These are phyloP conservation scores for Nyssa sinensis DNA, from an alignment of 148 eudicot species.

Conservation along the genomic window DNA sequence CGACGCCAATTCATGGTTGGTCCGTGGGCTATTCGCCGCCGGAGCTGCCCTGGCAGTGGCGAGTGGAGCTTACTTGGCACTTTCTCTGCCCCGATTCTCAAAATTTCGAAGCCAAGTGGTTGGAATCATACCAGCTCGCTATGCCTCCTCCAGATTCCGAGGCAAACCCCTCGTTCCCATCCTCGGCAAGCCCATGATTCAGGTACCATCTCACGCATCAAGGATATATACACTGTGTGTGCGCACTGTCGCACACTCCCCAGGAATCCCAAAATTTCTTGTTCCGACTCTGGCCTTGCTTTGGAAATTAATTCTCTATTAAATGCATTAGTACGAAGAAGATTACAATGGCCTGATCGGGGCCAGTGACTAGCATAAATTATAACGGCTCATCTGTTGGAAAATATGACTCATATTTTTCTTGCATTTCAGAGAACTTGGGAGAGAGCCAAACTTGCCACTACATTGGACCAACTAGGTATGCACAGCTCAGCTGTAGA, in stretches of 20 bases:
- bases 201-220: too few relatives aligned
- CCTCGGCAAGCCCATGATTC: conserved; percentile 98
- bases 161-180: conserved; percentile 86
- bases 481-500: too few relatives aligned
- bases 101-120: conserved; percentile 71
- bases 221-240: too few relatives aligned
- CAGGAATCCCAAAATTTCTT: too few relatives aligned
- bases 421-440: conserved; percentile 69
- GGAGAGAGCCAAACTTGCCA: conserved; percentile 92
- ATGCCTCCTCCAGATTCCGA: conserved; percentile 76
- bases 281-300: background rate
- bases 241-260: too few relatives aligned
- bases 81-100: conserved; percentile 35
- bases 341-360: too few relatives aligned
- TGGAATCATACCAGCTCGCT: conserved; percentile 87
- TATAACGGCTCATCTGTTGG: too few relatives aligned
- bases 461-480: conserved; percentile 86
- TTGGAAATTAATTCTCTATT: background rate
- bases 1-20: conserved; percentile 64
- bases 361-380: too few relatives aligned
- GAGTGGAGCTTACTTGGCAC: conserved; percentile 53
- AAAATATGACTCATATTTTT: too few relatives aligned
- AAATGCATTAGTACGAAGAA: too few relatives aligned
- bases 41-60: conserved; percentile 61
- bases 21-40: conserved; percentile 45